These are phyloP conservation scores for Trypanosoma mega DNA, from an alignment of 208 protist genomes.

Conservation along the genomic window DNA sequence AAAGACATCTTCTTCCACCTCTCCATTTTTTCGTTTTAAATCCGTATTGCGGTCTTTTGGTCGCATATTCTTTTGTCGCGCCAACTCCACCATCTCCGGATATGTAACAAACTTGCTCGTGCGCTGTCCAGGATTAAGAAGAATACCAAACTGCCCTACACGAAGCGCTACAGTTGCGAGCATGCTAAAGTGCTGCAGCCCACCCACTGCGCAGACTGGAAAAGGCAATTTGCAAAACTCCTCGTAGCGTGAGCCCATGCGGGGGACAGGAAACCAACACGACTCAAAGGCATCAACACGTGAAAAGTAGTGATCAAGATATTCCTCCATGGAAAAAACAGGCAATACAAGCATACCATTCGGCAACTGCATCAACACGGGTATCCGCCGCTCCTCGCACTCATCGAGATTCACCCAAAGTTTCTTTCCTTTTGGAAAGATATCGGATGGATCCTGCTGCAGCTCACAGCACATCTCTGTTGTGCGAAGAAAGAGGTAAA, in stretches of 20 bases:
- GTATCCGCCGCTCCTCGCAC: conserved; percentile 80
- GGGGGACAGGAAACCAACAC: conserved; percentile 86
- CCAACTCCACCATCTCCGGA: conserved; percentile 81
- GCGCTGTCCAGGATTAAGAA: conserved; percentile 80
- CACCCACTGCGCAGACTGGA: conserved; percentile 71
- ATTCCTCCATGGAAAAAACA: conserved; percentile 89
- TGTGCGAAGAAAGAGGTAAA: conserved; percentile 87
- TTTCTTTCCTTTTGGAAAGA: conserved; percentile 77
- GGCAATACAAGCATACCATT: conserved; percentile 86
- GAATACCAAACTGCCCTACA: conserved; percentile 56
- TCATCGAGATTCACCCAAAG: conserved; percentile 84
- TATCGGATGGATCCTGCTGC: conserved; percentile 41
- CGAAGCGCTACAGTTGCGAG: conserved; percentile 71
- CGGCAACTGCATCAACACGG: conserved; percentile 62
- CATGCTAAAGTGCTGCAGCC: conserved; percentile 62
- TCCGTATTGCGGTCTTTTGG: conserved; percentile 41
- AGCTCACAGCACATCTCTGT: conserved; percentile 87
- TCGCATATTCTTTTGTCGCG: conserved; percentile 38
- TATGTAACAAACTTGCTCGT: conserved; percentile 90
- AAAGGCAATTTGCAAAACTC: conserved; percentile 80
- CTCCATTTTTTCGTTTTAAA: conserved; percentile 19
- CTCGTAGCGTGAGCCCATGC: conserved; percentile 72
- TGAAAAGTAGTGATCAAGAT: conserved; percentile 78
- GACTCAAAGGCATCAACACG: conserved; percentile 69
- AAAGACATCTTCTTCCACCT: conserved; percentile 38